A percentile compares a stretch with the other conserved stretches of the same genome.
Evolutionary conservation across 768 basidiomycete genomes (phyloP).

Genomic region (Rhizopogon rudus): DNA sequence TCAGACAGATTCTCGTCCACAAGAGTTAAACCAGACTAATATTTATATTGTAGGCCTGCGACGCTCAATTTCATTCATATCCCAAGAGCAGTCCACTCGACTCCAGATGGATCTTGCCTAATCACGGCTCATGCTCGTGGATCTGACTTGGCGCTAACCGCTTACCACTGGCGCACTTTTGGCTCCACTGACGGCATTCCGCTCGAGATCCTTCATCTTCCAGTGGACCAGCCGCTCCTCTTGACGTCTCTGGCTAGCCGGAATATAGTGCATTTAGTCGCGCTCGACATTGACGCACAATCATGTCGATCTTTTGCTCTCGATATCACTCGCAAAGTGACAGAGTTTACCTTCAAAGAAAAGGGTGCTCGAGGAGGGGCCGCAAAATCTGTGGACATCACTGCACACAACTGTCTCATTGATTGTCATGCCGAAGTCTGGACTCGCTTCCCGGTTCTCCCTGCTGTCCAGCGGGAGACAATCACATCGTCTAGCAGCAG

Average conservation of each 20-base stretch:
- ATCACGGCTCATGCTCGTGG: conserved; percentile 27
- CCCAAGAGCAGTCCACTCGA: conserved; percentile 36
- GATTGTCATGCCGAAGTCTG: conserved; percentile 55
- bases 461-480: conserved; percentile 45
- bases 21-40: background rate
- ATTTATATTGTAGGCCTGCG: conserved; percentile 33
- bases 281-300: conserved; percentile 28
- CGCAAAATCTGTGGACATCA: conserved; percentile 10
- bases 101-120: conserved; percentile 54
- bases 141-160: conserved; percentile 21
- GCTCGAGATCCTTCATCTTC: conserved; percentile 25
- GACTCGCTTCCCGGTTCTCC: conserved; percentile 54
- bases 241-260: conserved; percentile 44
- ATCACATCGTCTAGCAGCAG: conserved; percentile 30
- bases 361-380: conserved; percentile 24
- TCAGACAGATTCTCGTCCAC: conserved; percentile 14
- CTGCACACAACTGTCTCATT: conserved; percentile 45
- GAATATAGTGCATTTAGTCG: conserved; percentile 37
- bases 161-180: conserved; percentile 55
- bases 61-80: conserved; percentile 31
- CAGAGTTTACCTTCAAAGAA: conserved; percentile 52
- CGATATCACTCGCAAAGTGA: conserved; percentile 49
- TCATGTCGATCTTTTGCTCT: conserved; percentile 40
- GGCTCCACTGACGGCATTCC: conserved; percentile 44
- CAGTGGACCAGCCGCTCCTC: conserved; percentile 13